Evolutionary conservation across 108 stramenopile species (phyloP).

Genomic region (Fragilariopsis cylindrus): DNA sequence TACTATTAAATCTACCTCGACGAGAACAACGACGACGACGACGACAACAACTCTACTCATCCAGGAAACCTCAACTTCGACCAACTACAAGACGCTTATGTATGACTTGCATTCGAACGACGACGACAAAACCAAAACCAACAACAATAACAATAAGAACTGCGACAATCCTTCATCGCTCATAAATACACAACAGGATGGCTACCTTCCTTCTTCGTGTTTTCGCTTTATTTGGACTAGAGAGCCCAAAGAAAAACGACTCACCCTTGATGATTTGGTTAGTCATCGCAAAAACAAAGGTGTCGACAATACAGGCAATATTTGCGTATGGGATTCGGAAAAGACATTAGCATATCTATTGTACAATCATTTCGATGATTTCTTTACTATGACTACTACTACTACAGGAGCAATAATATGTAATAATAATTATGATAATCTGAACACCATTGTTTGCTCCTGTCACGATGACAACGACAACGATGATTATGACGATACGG

Average conservation of each 20-base stretch:
- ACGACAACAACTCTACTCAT: slow-evolving; percentile 15
- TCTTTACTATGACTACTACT: background rate
- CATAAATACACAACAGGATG: background rate
- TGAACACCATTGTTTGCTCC: slow-evolving; percentile 17
- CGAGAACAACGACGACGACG: background rate
- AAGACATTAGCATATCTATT: slow-evolving; percentile 48
- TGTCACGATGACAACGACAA: slow-evolving; percentile 4
- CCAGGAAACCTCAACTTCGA: slow-evolving; percentile 19
- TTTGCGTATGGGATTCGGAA: slow-evolving; percentile 85
- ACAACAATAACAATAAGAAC: background rate
- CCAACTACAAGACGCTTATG: slow-evolving; percentile 10
- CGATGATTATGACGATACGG: too few relatives aligned
- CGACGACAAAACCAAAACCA: background rate
- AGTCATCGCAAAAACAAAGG: slow-evolving; percentile 56
- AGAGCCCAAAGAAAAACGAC: slow-evolving; percentile 28
- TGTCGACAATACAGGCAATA: slow-evolving; percentile 82
- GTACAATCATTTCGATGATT: slow-evolving; percentile 32
- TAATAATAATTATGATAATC: slow-evolving; percentile 3
- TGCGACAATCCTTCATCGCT: background rate
- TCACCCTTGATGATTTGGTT: slow-evolving; percentile 35
- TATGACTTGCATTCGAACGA: slow-evolving; percentile 8
- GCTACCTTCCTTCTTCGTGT: background rate
- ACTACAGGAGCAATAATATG: background rate
- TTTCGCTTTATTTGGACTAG: slow-evolving; percentile 24
- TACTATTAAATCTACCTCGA: background rate